A percentile compares a stretch with the other conserved stretches of the same genome.
Evolutionary conservation across 169 alveolate genomes (phyloP).

Genomic region (Plasmodium inui): DNA sequence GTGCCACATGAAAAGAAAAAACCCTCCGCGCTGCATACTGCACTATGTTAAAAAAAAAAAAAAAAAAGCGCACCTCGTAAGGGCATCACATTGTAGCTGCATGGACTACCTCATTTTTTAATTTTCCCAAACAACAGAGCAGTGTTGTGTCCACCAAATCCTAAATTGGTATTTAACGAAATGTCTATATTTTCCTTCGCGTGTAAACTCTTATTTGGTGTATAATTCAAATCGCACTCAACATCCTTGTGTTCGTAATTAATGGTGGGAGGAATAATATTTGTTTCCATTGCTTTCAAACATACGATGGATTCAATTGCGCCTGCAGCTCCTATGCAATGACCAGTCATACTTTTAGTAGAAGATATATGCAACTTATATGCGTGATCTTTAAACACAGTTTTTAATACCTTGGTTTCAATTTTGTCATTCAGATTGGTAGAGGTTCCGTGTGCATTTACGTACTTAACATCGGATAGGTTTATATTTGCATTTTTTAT

Average conservation of each 20-base stretch:
- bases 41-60: not conserved
- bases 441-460: conserved; percentile 87
- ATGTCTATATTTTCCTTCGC: conserved; percentile 46
- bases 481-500: conserved; percentile 75
- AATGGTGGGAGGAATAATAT: conserved; percentile 82
- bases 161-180: conserved; percentile 78
- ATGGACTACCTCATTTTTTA: conserved; percentile 4
- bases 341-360: conserved; percentile 86
- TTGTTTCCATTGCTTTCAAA: conserved; percentile 82
- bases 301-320: conserved; percentile 83
- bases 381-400: conserved; percentile 79
- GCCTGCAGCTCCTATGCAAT: conserved; percentile 85
- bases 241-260: conserved; percentile 81
- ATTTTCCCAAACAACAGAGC: conserved; percentile 79
- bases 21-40: not conserved
- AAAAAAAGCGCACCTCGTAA: not conserved
- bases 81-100: not conserved
- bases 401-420: conserved; percentile 81
- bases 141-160: conserved; percentile 86
- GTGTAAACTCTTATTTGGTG: conserved; percentile 79
- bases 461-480: conserved; percentile 77
- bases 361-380: conserved; percentile 80
- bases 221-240: conserved; percentile 83
- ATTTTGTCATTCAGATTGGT: conserved; percentile 82
- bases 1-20: not conserved